A percentile compares a stretch with the other conserved stretches of the same genome.
These are phyloP conservation scores for Harringtonia lauricola DNA, from an alignment of 2,329 filamentous ascomycete genomes.

Conservation along the genomic window DNA sequence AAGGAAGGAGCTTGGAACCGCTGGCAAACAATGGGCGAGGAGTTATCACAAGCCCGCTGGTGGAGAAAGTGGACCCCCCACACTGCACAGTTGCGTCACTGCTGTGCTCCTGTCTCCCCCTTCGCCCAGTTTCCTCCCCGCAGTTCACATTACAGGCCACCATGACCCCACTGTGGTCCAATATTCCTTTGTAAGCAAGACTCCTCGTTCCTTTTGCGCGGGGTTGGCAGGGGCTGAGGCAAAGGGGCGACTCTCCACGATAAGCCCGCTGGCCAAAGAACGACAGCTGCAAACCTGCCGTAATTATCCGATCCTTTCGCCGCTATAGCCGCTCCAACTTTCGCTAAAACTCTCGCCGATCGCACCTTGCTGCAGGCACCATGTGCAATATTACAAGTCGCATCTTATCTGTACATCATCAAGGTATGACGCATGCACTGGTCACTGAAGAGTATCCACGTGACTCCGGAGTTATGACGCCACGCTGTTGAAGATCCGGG, in stretches of 20 bases:
- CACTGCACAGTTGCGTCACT: slow-evolving; percentile 3
- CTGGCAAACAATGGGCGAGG: background rate
- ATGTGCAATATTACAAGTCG: background rate
- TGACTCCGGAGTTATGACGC: no score
- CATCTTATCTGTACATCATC: no score
- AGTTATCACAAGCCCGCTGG: background rate
- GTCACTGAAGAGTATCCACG: no score
- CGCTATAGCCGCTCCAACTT: slow-evolving; percentile 7
- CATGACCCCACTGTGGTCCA: no score
- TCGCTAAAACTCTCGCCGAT: slow-evolving; percentile 11
- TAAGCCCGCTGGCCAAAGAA: background rate
- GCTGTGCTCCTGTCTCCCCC: background rate
- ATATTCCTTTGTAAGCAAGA: background rate
- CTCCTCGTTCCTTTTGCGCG: background rate
- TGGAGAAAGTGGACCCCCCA: slow-evolving; percentile 1
- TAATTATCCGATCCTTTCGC: slow-evolving; percentile 2
- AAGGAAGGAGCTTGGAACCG: background rate
- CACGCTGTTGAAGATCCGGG: no score
- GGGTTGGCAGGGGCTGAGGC: background rate
- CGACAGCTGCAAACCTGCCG: background rate
- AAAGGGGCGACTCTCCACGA: background rate
- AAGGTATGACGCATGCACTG: no score
- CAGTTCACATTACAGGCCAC: background rate
- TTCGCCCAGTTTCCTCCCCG: background rate
- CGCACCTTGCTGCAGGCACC: background rate